Conservation (phyloP, 139 green algal genomes). For the Chlorella sp. region DNA sequence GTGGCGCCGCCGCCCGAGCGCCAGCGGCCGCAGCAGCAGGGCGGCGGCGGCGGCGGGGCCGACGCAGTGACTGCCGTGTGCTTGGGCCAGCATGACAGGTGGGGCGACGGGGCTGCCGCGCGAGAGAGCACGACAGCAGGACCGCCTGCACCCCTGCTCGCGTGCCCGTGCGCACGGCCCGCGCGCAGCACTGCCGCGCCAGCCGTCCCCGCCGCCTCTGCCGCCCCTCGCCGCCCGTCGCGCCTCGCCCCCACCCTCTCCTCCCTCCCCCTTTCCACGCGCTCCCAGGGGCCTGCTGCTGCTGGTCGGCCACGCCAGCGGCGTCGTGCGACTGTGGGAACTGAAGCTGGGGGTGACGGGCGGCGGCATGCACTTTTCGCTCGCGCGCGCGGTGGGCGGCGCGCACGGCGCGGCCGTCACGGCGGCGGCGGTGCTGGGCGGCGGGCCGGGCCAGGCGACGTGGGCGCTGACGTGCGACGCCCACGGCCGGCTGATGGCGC, state of each 20-base stretch:
- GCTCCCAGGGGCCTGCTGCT: slow-evolving; percentile 5
- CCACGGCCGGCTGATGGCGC: slow-evolving; percentile 34
- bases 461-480: slow-evolving; percentile 36
- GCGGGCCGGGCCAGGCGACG: slow-evolving; percentile 3
- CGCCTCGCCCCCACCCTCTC: too few relatives aligned
- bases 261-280: too few relatives aligned
- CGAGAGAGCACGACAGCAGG: background rate
- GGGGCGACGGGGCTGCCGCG: background rate
- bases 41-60: too few relatives aligned
- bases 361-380: slow-evolving; percentile 23
- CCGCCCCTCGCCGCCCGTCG: too few relatives aligned
- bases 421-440: slow-evolving; percentile 17
- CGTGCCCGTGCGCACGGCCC: too few relatives aligned
- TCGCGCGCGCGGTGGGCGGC: slow-evolving; percentile 19
- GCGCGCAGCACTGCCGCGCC: too few relatives aligned
- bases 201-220: too few relatives aligned
- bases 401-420: slow-evolving; percentile 30
- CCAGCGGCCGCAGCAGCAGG: background rate
- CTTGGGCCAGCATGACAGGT: slow-evolving; percentile 34
- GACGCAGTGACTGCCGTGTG: slow-evolving; percentile 33
- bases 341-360: slow-evolving; percentile 17
- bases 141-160: background rate
- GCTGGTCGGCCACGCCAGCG: slow-evolving; percentile 29
- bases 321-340: slow-evolving; percentile 32
- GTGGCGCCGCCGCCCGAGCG: too few relatives aligned